These are phyloP conservation scores for Zygosaccharomyces bailii DNA, from an alignment of 805 yeast genomes.

Conservation along the genomic window DNA sequence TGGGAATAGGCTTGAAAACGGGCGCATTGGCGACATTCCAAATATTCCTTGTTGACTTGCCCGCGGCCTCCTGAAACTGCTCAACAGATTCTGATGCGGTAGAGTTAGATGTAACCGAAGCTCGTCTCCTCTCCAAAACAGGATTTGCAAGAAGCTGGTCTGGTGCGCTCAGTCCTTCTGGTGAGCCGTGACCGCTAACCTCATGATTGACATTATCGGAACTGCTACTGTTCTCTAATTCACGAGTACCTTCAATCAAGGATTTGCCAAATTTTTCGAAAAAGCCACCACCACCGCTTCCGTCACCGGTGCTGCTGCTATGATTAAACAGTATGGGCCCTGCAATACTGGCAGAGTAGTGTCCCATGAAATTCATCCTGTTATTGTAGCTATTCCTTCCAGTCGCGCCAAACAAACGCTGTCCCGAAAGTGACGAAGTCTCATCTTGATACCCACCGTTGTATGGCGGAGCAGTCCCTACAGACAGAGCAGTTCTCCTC, in stretches of 20 bases:
- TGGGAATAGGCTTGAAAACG: conserved; percentile 27
- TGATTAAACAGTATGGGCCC: conserved; percentile 19
- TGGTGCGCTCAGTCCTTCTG: background rate
- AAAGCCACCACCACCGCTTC: conserved; percentile 25
- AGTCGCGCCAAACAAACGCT: conserved; percentile 3
- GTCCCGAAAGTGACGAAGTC: conserved; percentile 8
- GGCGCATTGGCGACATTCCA: conserved; percentile 33
- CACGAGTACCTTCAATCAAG: conserved; percentile 36
- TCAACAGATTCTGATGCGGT: conserved; percentile 9
- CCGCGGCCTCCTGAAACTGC: conserved; percentile 7
- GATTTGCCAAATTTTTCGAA: conserved; percentile 37
- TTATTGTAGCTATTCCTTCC: conserved; percentile 3
- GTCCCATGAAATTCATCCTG: conserved; percentile 22
- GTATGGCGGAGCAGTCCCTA: conserved; percentile 34
- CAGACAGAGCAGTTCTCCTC: conserved; percentile 30
- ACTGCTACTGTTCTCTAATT: conserved; percentile 23
- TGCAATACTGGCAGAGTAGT: conserved; percentile 29
- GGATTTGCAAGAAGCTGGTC: background rate
- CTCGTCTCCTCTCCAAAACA: conserved; percentile 7
- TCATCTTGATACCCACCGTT: conserved; percentile 7
- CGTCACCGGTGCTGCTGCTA: background rate
- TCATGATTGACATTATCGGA: conserved; percentile 1
- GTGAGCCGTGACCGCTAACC: background rate
- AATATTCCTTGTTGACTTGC: conserved; percentile 17
- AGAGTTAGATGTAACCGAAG: conserved; percentile 13